phyloP scores from a whole-genome alignment of 257 asterid species.

The Petunia axillaris region DNA sequence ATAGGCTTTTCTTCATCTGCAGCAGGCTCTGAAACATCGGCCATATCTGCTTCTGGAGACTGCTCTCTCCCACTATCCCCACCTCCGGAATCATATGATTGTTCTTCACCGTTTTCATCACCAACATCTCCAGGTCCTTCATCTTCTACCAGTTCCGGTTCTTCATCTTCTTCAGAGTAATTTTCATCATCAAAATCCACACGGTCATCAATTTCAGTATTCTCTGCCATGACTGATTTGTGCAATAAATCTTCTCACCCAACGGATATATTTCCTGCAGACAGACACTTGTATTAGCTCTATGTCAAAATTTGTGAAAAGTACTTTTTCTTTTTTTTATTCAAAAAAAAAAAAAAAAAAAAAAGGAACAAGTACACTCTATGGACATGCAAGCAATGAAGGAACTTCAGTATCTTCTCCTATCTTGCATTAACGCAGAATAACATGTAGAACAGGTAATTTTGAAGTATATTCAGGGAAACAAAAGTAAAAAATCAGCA shows the following conservation, averaged over 20 bases:
- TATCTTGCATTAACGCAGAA: not conserved
- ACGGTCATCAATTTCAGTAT: constrained; percentile 81
- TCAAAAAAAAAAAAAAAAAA: too few relatives aligned
- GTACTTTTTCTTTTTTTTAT: not conserved
- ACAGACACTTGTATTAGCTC: constrained; percentile 44
- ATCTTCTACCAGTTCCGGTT: constrained; percentile 76
- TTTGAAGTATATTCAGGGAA: constrained; percentile 8
- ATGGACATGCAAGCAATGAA: constrained; percentile 4
- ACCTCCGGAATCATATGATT: constrained; percentile 54
- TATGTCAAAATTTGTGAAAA: not conserved
- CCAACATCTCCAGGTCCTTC: constrained; percentile 66
- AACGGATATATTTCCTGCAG: constrained; percentile 54
- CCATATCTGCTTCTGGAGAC: constrained; percentile 49
- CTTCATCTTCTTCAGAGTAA: constrained; percentile 81
- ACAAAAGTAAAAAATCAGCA: not conserved
- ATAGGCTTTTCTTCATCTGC: constrained; percentile 51
- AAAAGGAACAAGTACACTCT: not conserved
- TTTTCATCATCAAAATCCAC: constrained; percentile 93
- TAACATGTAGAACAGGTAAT: not conserved
- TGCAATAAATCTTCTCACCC: constrained; percentile 47
- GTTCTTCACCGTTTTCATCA: constrained; percentile 66
- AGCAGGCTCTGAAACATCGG: constrained; percentile 41
- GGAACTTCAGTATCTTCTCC: not conserved
- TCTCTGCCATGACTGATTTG: constrained; percentile 68
- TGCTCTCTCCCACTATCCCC: constrained; percentile 64